Evolutionary conservation across 2,329 filamentous ascomycete species (phyloP).

Genomic region (Fusarium beomiforme): DNA sequence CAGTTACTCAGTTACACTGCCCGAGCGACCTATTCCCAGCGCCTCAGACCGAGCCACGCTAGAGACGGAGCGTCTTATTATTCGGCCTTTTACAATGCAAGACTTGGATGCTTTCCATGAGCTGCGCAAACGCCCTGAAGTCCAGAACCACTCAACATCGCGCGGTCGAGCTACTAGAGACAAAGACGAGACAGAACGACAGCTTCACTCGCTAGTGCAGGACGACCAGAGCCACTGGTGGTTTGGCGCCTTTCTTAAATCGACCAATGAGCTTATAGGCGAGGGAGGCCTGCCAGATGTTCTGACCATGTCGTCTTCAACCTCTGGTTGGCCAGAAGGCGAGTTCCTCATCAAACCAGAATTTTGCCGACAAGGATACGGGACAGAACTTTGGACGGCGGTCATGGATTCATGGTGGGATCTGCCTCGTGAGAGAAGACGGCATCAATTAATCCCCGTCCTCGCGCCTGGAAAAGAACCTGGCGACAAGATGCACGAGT

Average conservation of each 20-base stretch:
- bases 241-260: slow-evolving; percentile 30
- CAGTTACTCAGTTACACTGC: slow-evolving; percentile 32
- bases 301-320: slow-evolving; percentile 12
- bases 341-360: slow-evolving; percentile 30
- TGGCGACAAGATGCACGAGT: slow-evolving; percentile 20
- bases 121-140: slow-evolving; percentile 5
- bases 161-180: slow-evolving; percentile 23
- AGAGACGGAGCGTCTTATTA: slow-evolving; percentile 24
- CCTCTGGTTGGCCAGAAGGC: slow-evolving; percentile 33
- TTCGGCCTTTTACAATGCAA: slow-evolving; percentile 21
- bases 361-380: slow-evolving; percentile 29
- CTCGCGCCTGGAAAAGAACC: slow-evolving; percentile 10
- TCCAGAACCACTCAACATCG: slow-evolving; percentile 13
- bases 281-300: slow-evolving; percentile 29
- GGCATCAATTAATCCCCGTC: slow-evolving; percentile 19
- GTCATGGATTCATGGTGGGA: slow-evolving; percentile 33
- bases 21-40: slow-evolving; percentile 19
- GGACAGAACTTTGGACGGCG: slow-evolving; percentile 19
- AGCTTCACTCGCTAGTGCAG: slow-evolving; percentile 8
- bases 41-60: slow-evolving; percentile 19
- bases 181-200: slow-evolving; percentile 22
- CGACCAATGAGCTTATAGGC: slow-evolving; percentile 27
- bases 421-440: slow-evolving; percentile 21
- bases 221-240: slow-evolving; percentile 27
- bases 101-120: slow-evolving; percentile 32